phyloP scores from a whole-genome alignment of 2,329 filamentous ascomycete species.

The Madurella mycetomatis region DNA sequence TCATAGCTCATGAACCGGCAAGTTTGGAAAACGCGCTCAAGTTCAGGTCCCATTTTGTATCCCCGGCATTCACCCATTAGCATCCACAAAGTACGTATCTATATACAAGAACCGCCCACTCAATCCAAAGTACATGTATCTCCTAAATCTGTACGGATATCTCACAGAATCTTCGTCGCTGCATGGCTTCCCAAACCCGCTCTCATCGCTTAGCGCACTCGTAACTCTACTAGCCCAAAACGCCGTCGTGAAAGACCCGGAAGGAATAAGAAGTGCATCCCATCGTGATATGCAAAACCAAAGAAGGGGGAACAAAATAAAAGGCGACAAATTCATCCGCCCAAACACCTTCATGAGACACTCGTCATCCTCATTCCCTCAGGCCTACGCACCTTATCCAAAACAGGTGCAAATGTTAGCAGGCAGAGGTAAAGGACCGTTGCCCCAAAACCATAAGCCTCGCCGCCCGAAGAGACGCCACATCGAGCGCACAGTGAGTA shows the following conservation, averaged over 20 bases:
- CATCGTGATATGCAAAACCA: slow-evolving; percentile 11
- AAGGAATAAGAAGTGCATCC: neutral
- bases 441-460: no score
- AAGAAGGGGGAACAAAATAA: no score
- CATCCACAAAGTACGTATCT: slow-evolving; percentile 6
- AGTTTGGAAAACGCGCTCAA: no score
- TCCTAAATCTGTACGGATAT: neutral
- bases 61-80: neutral
- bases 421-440: no score
- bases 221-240: slow-evolving; percentile 4
- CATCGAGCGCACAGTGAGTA: no score
- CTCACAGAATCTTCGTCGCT: slow-evolving; percentile 3
- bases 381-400: no score
- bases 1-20: no score
- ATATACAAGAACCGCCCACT: slow-evolving; percentile 1
- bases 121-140: neutral
- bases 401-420: no score
- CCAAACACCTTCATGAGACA: slow-evolving; percentile 4
- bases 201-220: neutral
- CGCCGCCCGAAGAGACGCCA: no score
- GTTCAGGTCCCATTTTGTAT: neutral
- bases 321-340: slow-evolving; percentile 4
- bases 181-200: neutral
- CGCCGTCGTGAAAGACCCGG: slow-evolving; percentile 5
- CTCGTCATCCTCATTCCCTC: slow-evolving; percentile 5